Evolutionary conservation across 106 monocot species (phyloP), one percentile per base, ranked within the genome.

Genomic region (Acorus calamus): DNA sequence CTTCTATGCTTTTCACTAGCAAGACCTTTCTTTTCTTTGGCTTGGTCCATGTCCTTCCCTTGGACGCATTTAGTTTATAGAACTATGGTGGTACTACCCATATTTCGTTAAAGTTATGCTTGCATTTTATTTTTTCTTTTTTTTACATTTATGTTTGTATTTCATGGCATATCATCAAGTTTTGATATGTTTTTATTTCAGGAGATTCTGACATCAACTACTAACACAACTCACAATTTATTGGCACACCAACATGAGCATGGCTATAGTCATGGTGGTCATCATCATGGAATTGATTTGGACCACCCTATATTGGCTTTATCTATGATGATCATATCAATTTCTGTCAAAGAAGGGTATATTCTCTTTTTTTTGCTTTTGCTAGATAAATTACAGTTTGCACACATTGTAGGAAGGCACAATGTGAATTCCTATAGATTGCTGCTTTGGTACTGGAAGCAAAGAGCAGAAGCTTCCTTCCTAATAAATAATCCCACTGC

Each of bases 341-440:
- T 98, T 56, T 83, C 74, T 80, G 77, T 98, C 11, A 96, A 96
- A 78, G 96, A 96, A 87, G 90, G 96, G 96, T 96, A 90, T 61
- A 80, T 66, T 73, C 13, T 47, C 57, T 65, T 47, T 49, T 53
- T 50, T 28, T 28, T 28, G 28, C 28, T 28, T 28, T 28, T 28
- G n/a, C n/a, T n/a, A 0, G 28, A 28, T 28, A 28, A 28, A 28
- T 28, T 28, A 28, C 28, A 28, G 42, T 51, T 9, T 14, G 8
- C 4, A 48, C 50, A 13, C 5, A 10, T 70, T 11, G 1, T 49
- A 14, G 11, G 47, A 49, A 62, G 45, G n/a, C 0, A 4, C 28
- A 28, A 28, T 28, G 1, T 1, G 28, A 28, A 28, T 28, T 28
- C 28, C 28, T 28, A 28, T 28, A 28, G 1, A 28, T 28, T 28